Base-by-base conservation (phyloP, 2,329 filamentous ascomycete species). In the Claviceps sp. region DNA sequence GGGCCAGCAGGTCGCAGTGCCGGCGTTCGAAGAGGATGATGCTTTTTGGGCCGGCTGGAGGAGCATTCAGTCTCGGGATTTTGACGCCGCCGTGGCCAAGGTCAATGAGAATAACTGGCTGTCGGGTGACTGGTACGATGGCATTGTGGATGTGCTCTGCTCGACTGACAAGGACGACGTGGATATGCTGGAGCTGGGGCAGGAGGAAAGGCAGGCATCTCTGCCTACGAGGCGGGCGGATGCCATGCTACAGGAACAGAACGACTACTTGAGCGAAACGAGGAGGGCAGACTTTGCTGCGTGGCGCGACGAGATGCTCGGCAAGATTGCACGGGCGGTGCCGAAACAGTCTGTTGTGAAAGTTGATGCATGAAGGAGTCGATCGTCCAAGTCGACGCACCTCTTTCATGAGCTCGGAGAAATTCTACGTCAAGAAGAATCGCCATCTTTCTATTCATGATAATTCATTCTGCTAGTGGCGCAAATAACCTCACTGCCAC, bases 181-280 rank as follows among this genome's bases (percentile, higher is more conserved):
- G 2, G 67, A 66, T 38, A 57, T 58, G 53, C 64, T 61, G 1
- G 70, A 70, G n/a, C 67, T 66, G 34, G 57, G 55, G 46, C 52
- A 58, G 24, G 59, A 59, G 10, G 66, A 60, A 43, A 52, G 51
- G 2, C 56, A 55, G 22, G 57, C 61, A 55, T 70, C 65, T 54
- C 61, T 68, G 40, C 69, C 73, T 52, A 62, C 73, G 30, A 67
- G 80, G 65, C 65, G 74, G 52, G 69, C 74, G 8, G 78, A 81
- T 56, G 85, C 82, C 2, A 89, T 89, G 85, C 80, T 90, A 59
- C 85, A 89, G 64, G 81, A 84, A 56, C 76, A 77, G 47, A 82
- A 86, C 60, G 84, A 89, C 60, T 87, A 82, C 60, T 65, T 90
- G 59, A 83, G 81, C 56, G 79, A 83, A 48, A 70, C 74, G 55